A percentile compares a stretch with the other conserved stretches of the same genome.
phyloP scores from a whole-genome alignment of 768 basidiomycete genomes.

The Xerocomellus intermedius region DNA sequence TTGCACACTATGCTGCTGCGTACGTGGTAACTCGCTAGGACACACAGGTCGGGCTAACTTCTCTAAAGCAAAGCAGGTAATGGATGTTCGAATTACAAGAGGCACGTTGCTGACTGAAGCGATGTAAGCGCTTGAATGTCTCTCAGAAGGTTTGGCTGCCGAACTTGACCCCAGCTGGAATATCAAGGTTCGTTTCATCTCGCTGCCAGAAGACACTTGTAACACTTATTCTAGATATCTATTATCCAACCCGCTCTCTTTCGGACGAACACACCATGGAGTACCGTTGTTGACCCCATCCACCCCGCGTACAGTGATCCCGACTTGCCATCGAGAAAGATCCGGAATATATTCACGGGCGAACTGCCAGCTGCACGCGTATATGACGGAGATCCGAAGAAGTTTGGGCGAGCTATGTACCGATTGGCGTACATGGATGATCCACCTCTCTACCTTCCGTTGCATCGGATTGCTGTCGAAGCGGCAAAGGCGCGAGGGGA shows the following conservation, averaged over 20 bases:
- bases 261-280: slow-evolving; percentile 13
- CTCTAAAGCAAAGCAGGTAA: slow-evolving; percentile 27
- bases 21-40: slow-evolving; percentile 11
- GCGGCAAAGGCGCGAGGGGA: slow-evolving; percentile 25
- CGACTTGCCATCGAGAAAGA: slow-evolving; percentile 15
- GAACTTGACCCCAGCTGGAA: slow-evolving; percentile 49
- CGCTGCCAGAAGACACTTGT: background rate
- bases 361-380: background rate
- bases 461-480: slow-evolving; percentile 22
- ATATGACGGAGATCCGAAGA: slow-evolving; percentile 22
- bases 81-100: background rate
- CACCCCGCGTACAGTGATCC: slow-evolving; percentile 23
- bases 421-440: slow-evolving; percentile 21
- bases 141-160: slow-evolving; percentile 36
- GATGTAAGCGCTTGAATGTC: slow-evolving; percentile 37
- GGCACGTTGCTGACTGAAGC: background rate
- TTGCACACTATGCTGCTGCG: slow-evolving; percentile 27
- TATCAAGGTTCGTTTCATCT: slow-evolving; percentile 38
- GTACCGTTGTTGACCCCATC: slow-evolving; percentile 2
- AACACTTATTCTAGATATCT: slow-evolving; percentile 17
- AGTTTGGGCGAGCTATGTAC: slow-evolving; percentile 21
- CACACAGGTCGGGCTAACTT: background rate
- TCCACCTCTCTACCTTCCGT: slow-evolving; percentile 25
- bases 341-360: slow-evolving; percentile 10
- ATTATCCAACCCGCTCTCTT: slow-evolving; percentile 26